These are phyloP conservation scores for Eruca vesicaria DNA, from an alignment of 441 rosid species.

Conservation along the genomic window DNA sequence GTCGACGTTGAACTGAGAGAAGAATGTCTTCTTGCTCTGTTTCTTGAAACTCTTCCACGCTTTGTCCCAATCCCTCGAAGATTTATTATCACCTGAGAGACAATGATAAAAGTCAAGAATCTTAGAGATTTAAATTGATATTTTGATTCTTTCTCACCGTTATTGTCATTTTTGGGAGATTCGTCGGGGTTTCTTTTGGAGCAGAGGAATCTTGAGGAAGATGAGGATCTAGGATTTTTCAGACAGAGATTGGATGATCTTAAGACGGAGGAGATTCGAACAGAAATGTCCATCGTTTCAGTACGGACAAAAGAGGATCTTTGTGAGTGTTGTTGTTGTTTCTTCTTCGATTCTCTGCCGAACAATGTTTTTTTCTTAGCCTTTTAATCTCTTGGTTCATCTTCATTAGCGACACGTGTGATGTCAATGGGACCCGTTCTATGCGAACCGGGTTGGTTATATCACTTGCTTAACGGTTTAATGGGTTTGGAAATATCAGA, in stretches of 20 bases:
- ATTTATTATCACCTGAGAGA: slow-evolving; percentile 20
- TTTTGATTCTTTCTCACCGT: slow-evolving; percentile 35
- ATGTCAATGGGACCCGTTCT: not conserved
- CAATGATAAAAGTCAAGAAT: not conserved
- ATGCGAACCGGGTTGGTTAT: not conserved
- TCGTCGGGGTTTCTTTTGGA: slow-evolving; percentile 41
- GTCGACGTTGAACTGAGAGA: slow-evolving; percentile 60
- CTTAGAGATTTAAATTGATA: not conserved
- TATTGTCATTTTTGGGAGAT: slow-evolving; percentile 41
- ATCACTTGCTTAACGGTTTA: not conserved
- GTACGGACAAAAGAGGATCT: slow-evolving; percentile 14
- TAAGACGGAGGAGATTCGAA: slow-evolving; percentile 32
- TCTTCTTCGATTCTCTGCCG: slow-evolving; percentile 28
- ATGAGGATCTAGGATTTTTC: slow-evolving; percentile 21
- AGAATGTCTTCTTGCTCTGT: slow-evolving; percentile 67
- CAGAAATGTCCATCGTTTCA: slow-evolving; percentile 50
- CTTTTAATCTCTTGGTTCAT: slow-evolving; percentile 17
- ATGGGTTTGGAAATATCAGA: not conserved
- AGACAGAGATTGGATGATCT: slow-evolving; percentile 29
- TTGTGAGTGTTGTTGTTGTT: not conserved
- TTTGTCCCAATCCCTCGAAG: slow-evolving; percentile 85
- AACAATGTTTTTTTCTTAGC: slow-evolving; percentile 27
- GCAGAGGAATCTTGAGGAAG: slow-evolving; percentile 40
- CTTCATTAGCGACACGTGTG: slow-evolving; percentile 18
- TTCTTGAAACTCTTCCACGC: slow-evolving; percentile 87